These are phyloP conservation scores for Populus hybrid DNA, from an alignment of 441 rosid species.

Conservation along the genomic window DNA sequence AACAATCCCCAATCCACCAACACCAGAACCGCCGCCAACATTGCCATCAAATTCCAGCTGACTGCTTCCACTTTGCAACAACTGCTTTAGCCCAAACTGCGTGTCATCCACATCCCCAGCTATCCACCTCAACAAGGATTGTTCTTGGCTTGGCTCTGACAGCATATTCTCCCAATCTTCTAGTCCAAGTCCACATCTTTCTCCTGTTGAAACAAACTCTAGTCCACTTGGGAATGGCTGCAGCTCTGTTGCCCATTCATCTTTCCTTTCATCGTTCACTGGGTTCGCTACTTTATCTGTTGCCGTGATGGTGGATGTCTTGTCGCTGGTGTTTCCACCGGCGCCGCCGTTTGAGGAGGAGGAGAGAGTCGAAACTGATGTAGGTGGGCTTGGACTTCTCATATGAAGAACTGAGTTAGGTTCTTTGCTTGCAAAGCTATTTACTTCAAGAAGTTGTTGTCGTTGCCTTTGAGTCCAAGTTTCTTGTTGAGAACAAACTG, in stretches of 20 bases:
- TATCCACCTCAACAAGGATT: constrained; percentile 46
- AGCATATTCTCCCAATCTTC: constrained; percentile 55
- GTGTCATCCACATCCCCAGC: constrained; percentile 47
- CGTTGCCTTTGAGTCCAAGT: constrained; percentile 27
- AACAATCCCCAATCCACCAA: constrained; percentile 32
- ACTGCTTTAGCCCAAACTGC: constrained; percentile 47
- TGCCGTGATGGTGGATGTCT: constrained; percentile 19
- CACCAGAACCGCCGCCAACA: background rate
- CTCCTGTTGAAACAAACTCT: constrained; percentile 29
- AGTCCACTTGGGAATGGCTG: constrained; percentile 32
- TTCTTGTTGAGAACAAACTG: constrained; percentile 28
- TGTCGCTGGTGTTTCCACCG: constrained; percentile 18
- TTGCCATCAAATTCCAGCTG: constrained; percentile 38
- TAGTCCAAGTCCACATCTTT: constrained; percentile 42
- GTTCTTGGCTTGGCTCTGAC: constrained; percentile 51
- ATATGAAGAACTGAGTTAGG: constrained; percentile 51
- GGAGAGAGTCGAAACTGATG: constrained; percentile 56
- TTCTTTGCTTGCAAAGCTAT: constrained; percentile 31
- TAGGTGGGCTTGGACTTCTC: constrained; percentile 60
- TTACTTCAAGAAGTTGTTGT: constrained; percentile 16
- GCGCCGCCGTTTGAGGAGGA: constrained; percentile 41
- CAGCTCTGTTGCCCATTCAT: constrained; percentile 45
- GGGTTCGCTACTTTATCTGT: constrained; percentile 15
- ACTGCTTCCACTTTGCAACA: constrained; percentile 36
- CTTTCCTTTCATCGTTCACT: constrained; percentile 22